These are phyloP conservation scores for Prunus mongolica DNA, from an alignment of 306 rosid species.

Conservation along the genomic window DNA sequence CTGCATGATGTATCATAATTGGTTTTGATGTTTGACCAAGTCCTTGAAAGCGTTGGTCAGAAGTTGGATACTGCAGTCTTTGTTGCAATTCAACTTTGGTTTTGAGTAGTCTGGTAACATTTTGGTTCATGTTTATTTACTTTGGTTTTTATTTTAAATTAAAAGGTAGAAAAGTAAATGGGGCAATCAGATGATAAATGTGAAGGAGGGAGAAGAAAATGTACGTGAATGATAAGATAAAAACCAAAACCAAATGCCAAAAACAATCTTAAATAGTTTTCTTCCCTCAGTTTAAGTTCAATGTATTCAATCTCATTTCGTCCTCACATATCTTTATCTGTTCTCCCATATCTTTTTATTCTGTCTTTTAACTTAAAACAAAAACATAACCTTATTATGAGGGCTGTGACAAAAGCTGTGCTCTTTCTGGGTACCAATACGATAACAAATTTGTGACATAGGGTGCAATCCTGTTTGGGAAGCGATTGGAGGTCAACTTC, in stretches of 20 bases:
- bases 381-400: too few relatives aligned
- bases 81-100: neutral
- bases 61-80: neutral
- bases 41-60: neutral
- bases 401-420: neutral
- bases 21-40: neutral
- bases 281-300: neutral
- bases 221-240: neutral
- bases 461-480: constrained; percentile 89
- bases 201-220: neutral
- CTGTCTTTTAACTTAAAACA: neutral
- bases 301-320: neutral
- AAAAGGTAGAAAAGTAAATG: neutral
- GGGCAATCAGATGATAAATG: neutral
- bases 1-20: neutral
- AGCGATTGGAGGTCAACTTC: constrained; percentile 90
- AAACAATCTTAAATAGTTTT: neutral
- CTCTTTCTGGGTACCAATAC: neutral
- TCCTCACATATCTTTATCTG: neutral
- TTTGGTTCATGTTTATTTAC: neutral
- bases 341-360: neutral
- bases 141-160: neutral
- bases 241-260: neutral
- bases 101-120: constrained; percentile 3
- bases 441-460: constrained; percentile 24